Base-by-base conservation (phyloP, 257 asterid species). In the Leonotis leonurus region DNA sequence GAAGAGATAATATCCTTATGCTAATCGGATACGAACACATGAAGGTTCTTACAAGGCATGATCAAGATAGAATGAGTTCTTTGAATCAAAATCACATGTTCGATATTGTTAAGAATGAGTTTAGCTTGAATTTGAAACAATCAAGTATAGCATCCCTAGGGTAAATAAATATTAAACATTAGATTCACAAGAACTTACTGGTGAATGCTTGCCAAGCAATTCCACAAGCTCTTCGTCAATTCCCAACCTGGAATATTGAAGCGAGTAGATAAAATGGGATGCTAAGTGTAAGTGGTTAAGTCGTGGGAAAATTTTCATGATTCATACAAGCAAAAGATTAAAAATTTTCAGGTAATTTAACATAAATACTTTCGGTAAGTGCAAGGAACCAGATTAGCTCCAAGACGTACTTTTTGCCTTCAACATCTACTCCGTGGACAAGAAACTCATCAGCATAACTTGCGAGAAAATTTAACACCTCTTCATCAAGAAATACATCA, bases 351-450 rank as follows among this genome's bases (percentile, higher is more conserved):
- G 60, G 51, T 25, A 54, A 44, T 59, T 21, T 70, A 39, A 70
- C 18, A 17, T 2, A n/a, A 17, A 39, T n/a, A 43, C 36, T 55
- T 40, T 36, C 17, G 55, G 11, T 3, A 59, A 52, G 21, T 37
- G 32, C 9, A 43, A 62, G 16, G 22, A 41, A 41, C 16, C 50
- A 44, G 9, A 16, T 54, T 43, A 35, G 51, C 43, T 58, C 50
- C 17, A 46, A 40, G 39, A 69, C 75, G 5, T 77, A 92, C 98
- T 83, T 86, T 79, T 93, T 93, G 60, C 99, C 97, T 87, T 93
- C 99, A 67, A 89, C 97, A 67, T 93, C 97, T 65, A 93, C 99
- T 77, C 99, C 97, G 72, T 92, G 97, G 69, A 93, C 97, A 63
- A 89, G 93, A 78, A 86, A 92, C 70, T 92, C 98, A 56, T 92